Evolutionary conservation across 495 filamentous ascomycete species (phyloP).

Genomic region (Daldinia childiae): DNA sequence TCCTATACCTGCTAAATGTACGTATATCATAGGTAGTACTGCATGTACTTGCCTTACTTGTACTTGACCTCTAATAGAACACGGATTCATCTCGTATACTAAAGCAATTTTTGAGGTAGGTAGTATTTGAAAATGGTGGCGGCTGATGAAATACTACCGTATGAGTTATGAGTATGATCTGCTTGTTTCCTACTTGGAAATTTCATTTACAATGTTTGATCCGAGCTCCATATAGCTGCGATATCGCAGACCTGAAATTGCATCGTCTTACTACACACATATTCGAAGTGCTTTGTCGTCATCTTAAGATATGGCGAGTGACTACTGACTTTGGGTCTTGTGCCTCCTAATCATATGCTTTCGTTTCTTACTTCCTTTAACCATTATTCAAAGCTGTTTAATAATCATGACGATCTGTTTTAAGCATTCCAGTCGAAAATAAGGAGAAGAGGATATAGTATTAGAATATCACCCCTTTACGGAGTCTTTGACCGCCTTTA

Average conservation of each 20-base stretch:
- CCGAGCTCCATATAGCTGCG: conserved; percentile 1
- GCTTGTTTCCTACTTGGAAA: neutral
- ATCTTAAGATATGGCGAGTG: neutral
- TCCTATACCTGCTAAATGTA: neutral
- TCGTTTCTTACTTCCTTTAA: conserved; percentile 7
- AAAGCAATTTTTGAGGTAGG: neutral
- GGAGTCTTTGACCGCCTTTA: conserved; percentile 29
- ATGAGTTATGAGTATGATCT: neutral
- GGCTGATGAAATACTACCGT: neutral
- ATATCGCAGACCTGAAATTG: conserved; percentile 22
- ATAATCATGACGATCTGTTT: neutral
- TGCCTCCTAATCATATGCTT: neutral
- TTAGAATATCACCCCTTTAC: neutral
- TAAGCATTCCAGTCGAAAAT: neutral
- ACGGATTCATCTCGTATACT: conserved; percentile 1
- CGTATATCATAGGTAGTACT: neutral
- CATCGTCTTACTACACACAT: conserved; percentile 21
- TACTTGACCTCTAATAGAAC: neutral
- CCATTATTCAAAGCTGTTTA: neutral
- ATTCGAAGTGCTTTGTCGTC: neutral
- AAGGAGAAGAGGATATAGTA: neutral
- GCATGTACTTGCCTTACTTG: neutral
- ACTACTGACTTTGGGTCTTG: neutral
- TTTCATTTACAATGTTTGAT: conserved; percentile 10
- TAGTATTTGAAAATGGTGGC: conserved; percentile 1